Evolutionary conservation across 306 rosid species (phyloP).

Genomic region (Hippophae rhamnoides): DNA sequence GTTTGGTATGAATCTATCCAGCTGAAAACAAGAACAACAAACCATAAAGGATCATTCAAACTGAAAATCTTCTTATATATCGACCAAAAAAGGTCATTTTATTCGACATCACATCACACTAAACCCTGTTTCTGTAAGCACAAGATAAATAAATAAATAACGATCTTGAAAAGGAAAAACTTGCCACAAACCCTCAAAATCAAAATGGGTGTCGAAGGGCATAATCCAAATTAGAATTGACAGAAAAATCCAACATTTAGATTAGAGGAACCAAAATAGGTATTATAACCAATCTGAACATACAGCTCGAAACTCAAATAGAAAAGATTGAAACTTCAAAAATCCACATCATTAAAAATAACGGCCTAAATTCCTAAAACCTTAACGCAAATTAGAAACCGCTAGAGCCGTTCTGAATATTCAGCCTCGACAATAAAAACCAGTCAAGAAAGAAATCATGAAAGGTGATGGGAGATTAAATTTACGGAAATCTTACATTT

Average conservation of each 20-base stretch:
- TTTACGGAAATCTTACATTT: slow-evolving; percentile 13
- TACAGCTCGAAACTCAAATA: background rate
- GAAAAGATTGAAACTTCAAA: too few relatives aligned
- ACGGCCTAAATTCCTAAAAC: too few relatives aligned
- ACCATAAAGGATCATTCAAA: background rate
- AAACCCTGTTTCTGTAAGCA: too few relatives aligned
- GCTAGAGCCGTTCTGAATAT: too few relatives aligned
- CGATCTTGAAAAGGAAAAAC: background rate
- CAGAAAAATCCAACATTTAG: background rate
- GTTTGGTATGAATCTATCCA: slow-evolving; percentile 31
- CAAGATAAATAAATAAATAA: too few relatives aligned
- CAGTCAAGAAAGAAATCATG: background rate
- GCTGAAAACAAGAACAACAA: slow-evolving; percentile 12
- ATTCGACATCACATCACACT: background rate
- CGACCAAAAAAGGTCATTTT: too few relatives aligned
- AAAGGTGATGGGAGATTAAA: background rate
- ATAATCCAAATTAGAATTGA: background rate
- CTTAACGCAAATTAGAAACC: too few relatives aligned
- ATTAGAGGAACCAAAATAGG: background rate
- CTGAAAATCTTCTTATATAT: too few relatives aligned
- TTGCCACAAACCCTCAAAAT: background rate
- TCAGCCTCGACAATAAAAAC: too few relatives aligned
- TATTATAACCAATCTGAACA: background rate
- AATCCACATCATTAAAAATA: too few relatives aligned
- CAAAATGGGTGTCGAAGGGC: background rate